Percentiles rank a stretch among this genome's conserved stretches.
Conservation (phyloP, 2,329 filamentous ascomycete genomes). For the Microcyclosporella mali region DNA sequence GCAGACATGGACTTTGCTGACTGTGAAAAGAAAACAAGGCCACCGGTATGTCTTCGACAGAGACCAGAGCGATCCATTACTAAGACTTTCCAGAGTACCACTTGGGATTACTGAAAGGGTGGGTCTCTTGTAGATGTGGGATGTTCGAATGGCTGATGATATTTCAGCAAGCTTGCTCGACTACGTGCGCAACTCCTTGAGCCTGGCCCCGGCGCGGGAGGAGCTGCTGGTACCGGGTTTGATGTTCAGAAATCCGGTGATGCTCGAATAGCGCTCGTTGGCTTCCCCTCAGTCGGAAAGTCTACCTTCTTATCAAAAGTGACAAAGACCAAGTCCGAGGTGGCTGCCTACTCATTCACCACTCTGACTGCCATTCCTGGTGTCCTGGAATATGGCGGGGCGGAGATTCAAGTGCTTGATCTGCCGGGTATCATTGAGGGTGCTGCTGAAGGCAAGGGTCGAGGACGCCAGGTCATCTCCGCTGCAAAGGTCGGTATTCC, state of each 20-base stretch:
- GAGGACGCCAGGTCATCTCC: constrained; percentile 93
- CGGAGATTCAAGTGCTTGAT: constrained; percentile 97
- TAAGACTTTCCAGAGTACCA: constrained; percentile 73
- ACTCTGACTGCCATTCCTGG: constrained; percentile 95
- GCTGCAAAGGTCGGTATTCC: constrained; percentile 66
- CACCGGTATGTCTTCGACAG: constrained; percentile 61
- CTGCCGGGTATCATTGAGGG: constrained; percentile 97
- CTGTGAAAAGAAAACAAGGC: constrained; percentile 81
- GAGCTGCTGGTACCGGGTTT: constrained; percentile 75
- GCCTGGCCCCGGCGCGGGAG: constrained; percentile 69
- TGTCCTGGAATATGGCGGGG: constrained; percentile 93
- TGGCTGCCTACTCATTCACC: constrained; percentile 94
- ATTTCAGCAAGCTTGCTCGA: constrained; percentile 79
- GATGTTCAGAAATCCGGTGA: constrained; percentile 91
- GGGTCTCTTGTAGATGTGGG: constrained; percentile 25
- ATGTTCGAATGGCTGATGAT: not conserved
- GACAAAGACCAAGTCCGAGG: constrained; percentile 94
- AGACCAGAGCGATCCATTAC: constrained; percentile 13
- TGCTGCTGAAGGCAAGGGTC: constrained; percentile 87
- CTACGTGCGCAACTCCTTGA: constrained; percentile 91
- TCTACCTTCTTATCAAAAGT: constrained; percentile 98
- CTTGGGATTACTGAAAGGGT: constrained; percentile 96
- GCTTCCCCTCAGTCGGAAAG: constrained; percentile 98
- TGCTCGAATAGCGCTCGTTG: constrained; percentile 91
- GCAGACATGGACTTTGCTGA: constrained; percentile 29